Evolutionary conservation across 129 eudicot species (phyloP).

Genomic region (Smallanthus sonchifolius): DNA sequence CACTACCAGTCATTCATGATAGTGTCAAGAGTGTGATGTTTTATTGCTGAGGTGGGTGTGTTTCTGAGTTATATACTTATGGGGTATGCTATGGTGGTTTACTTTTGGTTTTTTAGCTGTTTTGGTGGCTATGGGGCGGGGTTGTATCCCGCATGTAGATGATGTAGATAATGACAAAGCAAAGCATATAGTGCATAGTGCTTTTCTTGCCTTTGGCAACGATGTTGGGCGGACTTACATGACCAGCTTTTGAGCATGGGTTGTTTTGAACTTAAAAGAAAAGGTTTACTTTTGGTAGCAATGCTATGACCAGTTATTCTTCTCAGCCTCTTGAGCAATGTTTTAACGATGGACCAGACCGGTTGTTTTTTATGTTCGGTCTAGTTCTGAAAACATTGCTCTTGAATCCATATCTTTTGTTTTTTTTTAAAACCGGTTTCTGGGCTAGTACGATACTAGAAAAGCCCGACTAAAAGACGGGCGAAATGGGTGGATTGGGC

Average conservation of each 20-base stretch:
- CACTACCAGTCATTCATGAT: slow-evolving; percentile 49
- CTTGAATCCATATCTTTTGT: too few species aligned
- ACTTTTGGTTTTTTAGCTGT: not conserved
- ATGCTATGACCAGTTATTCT: not conserved
- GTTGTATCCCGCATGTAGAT: not conserved
- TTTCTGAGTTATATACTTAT: not conserved
- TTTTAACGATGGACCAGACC: too few species aligned
- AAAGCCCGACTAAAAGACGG: too few species aligned
- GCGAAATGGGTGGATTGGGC: too few species aligned
- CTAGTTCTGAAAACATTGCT: too few species aligned
- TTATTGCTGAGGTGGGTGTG: slow-evolving; percentile 41
- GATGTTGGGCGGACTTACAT: not conserved
- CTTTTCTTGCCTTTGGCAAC: slow-evolving; percentile 5
- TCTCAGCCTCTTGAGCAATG: not conserved
- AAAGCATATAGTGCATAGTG: not conserved
- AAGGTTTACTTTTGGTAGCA: not conserved
- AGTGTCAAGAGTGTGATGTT: slow-evolving; percentile 80
- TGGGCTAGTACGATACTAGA: too few species aligned
- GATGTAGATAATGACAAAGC: slow-evolving; percentile 13
- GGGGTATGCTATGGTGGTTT: not conserved
- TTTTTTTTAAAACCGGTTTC: too few species aligned
- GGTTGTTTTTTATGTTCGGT: too few species aligned
- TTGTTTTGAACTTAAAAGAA: not conserved
- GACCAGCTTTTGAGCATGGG: slow-evolving; percentile 9
- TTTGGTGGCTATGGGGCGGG: not conserved